Base-by-base conservation (phyloP, 352 stramenopile species). In the Phytophthora boehmeriae region DNA sequence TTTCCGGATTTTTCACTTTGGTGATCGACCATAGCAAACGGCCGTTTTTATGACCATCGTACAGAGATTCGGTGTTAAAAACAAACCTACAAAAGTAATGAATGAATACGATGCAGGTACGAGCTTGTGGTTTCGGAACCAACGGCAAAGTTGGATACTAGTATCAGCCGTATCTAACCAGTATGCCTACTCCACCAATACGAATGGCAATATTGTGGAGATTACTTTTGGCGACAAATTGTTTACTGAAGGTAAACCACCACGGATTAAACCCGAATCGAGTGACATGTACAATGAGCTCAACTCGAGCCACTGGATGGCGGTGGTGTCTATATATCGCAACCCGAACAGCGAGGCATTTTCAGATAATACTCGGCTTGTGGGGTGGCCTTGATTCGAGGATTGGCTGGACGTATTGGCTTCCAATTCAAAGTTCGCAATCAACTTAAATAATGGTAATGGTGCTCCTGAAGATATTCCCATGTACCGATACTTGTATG, bases 241-340 rank as follows among this genome's bases (percentile, higher is more conserved):
- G 47, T 69, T 69, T 28, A 34, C 44, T n/a, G 54, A 64, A 6
- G 16, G 35, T n/a, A 54, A 69, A n/a, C 55, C 19, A n/a, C 61
- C 61, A 5, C 61, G 49, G 16, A 60, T 69, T 35, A 64, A 32
- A 8, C 32, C 61, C 13, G 28, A 43, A 11, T 51, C 54, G 8
- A 46, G 32, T 42, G 32, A 51, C 11, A 32, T 30, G 1, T 69
- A 65, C 35, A 38, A 69, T 17, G 54, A 67, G 27, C 30, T 57
- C 1, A 42, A 43, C 11, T 49, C 54, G 14, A 69, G 16, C 14
- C 42, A 60, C 43, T 69, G 61, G 61, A 51, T 50, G 25, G 54
- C 38, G 16, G 38, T 44, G 8, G 36, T 35, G 1, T 23, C 10
- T 16, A 39, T 47, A 8, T 65, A 59, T 41, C 61, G 61, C 25